Conservation (phyloP, 2,329 filamentous ascomycete species). For the Colletotrichum acutatum region DNA sequence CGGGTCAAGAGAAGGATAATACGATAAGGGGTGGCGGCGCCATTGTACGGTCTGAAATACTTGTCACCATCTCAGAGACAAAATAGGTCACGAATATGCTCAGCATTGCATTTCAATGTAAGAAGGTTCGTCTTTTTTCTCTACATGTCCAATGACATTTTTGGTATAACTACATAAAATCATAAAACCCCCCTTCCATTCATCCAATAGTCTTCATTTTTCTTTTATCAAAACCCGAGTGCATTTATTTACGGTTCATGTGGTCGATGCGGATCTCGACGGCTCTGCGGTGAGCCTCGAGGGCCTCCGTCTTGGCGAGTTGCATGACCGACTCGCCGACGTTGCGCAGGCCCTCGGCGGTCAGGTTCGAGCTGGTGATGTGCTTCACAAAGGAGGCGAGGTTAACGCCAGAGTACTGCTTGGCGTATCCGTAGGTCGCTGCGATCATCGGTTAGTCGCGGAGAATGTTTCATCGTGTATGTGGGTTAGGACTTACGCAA, state of each 20-base stretch:
- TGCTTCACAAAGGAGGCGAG: slow-evolving; percentile 96
- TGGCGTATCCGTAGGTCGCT: slow-evolving; percentile 98
- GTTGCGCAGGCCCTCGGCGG: slow-evolving; percentile 83
- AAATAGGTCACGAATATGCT: not conserved
- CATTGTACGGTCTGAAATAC: not conserved
- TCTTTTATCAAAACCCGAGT: not conserved
- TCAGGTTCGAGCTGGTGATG: slow-evolving; percentile 94
- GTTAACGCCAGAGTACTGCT: slow-evolving; percentile 98
- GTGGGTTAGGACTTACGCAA: slow-evolving; percentile 76
- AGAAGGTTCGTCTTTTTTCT: not conserved
- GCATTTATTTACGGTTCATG: slow-evolving; percentile 46
- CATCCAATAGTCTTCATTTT: not conserved
- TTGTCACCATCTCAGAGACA: not conserved
- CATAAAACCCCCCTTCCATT: not conserved
- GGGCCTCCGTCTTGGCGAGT: slow-evolving; percentile 90
- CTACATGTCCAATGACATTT: slow-evolving; percentile 14
- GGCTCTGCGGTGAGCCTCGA: slow-evolving; percentile 92
- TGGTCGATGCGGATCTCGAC: slow-evolving; percentile 82
- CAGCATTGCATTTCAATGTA: not conserved
- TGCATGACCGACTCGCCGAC: slow-evolving; percentile 94
- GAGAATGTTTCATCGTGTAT: not conserved
- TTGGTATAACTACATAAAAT: slow-evolving; percentile 32
- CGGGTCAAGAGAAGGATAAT: not conserved
- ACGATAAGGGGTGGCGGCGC: no score
- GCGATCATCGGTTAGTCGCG: slow-evolving; percentile 21